Evolutionary conservation across 2,329 filamentous ascomycete genomes (phyloP).

Genomic region (Arachnomyces sp.): DNA sequence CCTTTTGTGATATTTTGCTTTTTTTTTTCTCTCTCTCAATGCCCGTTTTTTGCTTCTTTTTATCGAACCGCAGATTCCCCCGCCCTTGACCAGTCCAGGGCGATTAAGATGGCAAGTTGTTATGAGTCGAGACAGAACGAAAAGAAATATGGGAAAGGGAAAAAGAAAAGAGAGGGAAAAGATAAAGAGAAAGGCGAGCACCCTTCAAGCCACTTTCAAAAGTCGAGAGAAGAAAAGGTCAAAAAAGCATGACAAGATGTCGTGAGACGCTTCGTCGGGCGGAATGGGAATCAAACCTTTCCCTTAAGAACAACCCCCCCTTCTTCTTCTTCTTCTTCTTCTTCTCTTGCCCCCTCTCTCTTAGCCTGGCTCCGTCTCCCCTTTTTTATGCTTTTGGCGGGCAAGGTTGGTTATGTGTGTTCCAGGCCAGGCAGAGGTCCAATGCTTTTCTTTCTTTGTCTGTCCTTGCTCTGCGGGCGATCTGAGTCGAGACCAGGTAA

Average conservation of each 20-base stretch:
- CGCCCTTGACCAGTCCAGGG: neutral
- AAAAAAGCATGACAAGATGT: conserved; percentile 7
- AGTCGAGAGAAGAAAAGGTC: neutral
- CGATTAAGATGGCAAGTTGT: neutral
- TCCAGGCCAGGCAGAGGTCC: too few species aligned
- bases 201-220: too few species aligned
- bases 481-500: too few species aligned
- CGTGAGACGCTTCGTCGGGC: too few species aligned
- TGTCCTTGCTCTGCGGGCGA: too few species aligned
- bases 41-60: conserved; percentile 15
- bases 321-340: conserved; percentile 10
- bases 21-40: conserved; percentile 12
- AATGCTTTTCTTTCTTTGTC: too few species aligned
- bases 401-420: too few species aligned
- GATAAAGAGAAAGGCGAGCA: neutral
- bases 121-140: neutral
- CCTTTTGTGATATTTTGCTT: conserved; percentile 17
- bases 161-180: neutral
- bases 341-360: conserved; percentile 6
- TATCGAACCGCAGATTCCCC: neutral
- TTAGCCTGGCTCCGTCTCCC: conserved; percentile 11
- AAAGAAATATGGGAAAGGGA: neutral
- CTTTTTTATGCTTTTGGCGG: conserved; percentile 2
- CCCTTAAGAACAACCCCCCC: conserved; percentile 10
- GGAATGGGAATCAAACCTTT: neutral